Evolutionary conservation across 2,329 filamentous ascomycete species (phyloP).

Genomic region (Penicillium griseofulvum): DNA sequence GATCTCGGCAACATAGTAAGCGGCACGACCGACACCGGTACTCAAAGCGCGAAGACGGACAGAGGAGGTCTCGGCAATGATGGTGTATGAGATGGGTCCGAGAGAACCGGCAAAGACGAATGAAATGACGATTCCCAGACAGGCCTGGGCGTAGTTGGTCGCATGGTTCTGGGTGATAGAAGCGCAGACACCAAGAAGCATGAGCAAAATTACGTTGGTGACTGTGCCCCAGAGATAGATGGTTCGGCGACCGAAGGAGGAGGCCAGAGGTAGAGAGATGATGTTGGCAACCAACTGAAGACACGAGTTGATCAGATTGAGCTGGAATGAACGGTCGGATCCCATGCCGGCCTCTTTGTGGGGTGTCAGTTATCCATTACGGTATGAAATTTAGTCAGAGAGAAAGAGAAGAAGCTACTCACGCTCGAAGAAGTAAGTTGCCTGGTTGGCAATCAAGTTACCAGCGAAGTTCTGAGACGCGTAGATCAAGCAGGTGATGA

Average conservation of each 20-base stretch:
- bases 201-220: constrained; percentile 35
- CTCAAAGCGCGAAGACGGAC: constrained; percentile 40
- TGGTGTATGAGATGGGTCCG: constrained; percentile 40
- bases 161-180: constrained; percentile 31
- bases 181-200: constrained; percentile 39
- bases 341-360: constrained; percentile 31
- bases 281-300: constrained; percentile 39
- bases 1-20: constrained; percentile 45
- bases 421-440: constrained; percentile 58
- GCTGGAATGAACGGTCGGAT: constrained; percentile 25
- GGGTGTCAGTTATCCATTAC: constrained; percentile 8
- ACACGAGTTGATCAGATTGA: constrained; percentile 30
- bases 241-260: constrained; percentile 43
- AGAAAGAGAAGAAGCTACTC: constrained; percentile 5
- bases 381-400: not conserved
- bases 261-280: constrained; percentile 35
- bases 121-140: constrained; percentile 41
- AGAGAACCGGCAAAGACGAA: constrained; percentile 39
- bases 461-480: constrained; percentile 53
- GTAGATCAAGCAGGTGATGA: constrained; percentile 34
- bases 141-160: constrained; percentile 42
- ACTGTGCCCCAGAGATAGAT: constrained; percentile 41
- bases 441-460: constrained; percentile 63
- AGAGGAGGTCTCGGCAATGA: constrained; percentile 41
- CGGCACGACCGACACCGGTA: constrained; percentile 40